phyloP scores from a whole-genome alignment of 2,329 filamentous ascomycete genomes.

The Aureobasidium sp. region DNA sequence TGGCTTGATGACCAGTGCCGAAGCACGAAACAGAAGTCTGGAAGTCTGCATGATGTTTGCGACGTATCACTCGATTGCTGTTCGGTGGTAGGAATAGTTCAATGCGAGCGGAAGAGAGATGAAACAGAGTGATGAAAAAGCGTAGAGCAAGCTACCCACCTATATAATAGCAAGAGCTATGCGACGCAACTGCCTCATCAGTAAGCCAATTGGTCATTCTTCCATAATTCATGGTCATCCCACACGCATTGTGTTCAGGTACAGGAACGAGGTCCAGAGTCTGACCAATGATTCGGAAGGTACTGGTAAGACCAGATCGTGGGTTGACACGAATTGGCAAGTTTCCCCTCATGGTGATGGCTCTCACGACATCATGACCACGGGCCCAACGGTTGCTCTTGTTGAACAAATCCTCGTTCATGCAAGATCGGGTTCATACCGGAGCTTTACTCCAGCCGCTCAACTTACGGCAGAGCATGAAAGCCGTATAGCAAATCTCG shows the following conservation, averaged over 20 bases:
- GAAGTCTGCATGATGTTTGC: conserved; percentile 6
- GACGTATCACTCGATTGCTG: background rate
- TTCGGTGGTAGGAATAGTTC: background rate
- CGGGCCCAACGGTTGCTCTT: background rate
- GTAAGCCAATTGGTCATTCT: background rate
- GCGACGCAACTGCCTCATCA: background rate
- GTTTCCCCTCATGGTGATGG: background rate
- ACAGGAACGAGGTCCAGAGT: background rate
- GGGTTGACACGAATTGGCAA: background rate
- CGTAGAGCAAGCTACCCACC: background rate
- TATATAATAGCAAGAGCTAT: background rate
- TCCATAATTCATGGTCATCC: background rate
- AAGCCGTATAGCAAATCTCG: background rate
- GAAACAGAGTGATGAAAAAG: background rate
- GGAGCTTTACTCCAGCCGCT: background rate
- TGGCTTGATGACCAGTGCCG: background rate
- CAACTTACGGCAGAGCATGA: background rate
- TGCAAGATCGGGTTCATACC: background rate
- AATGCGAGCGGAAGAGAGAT: background rate
- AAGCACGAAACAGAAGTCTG: background rate
- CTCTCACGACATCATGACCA: conserved; percentile 10
- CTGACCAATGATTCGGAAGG: background rate
- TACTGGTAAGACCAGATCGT: background rate
- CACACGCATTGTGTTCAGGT: background rate
- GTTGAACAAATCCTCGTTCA: background rate